Conservation (phyloP, 2,329 filamentous ascomycete species). For the Talaromyces islandicus region DNA sequence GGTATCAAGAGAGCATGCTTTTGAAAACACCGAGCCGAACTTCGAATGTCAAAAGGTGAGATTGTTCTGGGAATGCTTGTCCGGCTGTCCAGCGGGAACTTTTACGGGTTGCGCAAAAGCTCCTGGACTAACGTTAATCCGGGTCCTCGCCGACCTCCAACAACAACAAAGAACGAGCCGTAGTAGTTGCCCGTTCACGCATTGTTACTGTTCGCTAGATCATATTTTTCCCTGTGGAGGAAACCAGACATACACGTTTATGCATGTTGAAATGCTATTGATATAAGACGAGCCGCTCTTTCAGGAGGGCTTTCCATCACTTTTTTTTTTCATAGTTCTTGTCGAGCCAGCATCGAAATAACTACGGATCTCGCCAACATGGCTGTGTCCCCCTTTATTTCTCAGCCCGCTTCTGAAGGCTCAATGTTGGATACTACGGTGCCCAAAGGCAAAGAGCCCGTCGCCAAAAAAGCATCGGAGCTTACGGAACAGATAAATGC, state of each 20-base stretch:
- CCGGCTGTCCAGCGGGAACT: background rate
- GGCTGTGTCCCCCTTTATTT: slow-evolving; percentile 39
- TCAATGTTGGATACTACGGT: slow-evolving; percentile 27
- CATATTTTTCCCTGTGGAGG: background rate
- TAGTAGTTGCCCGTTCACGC: background rate
- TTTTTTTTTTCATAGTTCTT: background rate
- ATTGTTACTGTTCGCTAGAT: background rate
- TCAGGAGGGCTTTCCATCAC: background rate
- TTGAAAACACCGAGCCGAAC: background rate
- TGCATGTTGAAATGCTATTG: background rate
- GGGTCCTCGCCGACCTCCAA: background rate
- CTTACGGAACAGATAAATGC: slow-evolving; percentile 73
- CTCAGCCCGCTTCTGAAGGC: slow-evolving; percentile 30
- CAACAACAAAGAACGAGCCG: background rate
- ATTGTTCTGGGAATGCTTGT: background rate
- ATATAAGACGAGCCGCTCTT: background rate
- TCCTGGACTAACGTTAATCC: slow-evolving; percentile 10
- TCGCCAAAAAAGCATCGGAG: slow-evolving; percentile 32
- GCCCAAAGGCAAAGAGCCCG: slow-evolving; percentile 28
- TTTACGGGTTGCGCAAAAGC: slow-evolving; percentile 1
- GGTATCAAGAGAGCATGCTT: background rate
- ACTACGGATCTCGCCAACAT: slow-evolving; percentile 16
- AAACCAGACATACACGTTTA: background rate
- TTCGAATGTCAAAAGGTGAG: background rate
- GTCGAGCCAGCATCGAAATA: background rate